Base-by-base conservation (phyloP, 495 filamentous ascomycete species). In the Poronia punctata region DNA sequence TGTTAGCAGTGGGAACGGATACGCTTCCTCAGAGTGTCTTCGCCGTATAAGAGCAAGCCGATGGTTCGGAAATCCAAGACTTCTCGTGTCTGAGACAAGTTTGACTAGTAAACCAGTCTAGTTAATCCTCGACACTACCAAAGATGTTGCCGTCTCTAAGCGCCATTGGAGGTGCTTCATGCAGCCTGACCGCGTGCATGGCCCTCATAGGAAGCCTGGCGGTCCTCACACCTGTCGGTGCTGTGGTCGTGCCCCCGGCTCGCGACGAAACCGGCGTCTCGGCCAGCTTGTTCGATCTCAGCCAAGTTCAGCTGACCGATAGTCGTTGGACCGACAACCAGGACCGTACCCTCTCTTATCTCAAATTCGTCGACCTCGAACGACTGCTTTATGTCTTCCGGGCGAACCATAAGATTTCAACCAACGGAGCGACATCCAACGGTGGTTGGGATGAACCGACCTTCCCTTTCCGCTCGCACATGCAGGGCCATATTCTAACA, bases 321-420 rank as follows among this genome's bases (percentile, higher is more conserved):
- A 54, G 59, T 28, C 54, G 60, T 10, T 63, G 53, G 50, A 44
- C 31, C 16, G 57, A 56, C 23, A 66, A 66, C 41, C 53, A 66
- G 39, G 43, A 54, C 21, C 58, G 62, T 24, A 61, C 62, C 12
- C 19, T 60, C 25, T 49, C 29, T 30, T 66, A 66, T 32, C 48
- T 66, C 32, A 58, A 60, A 28, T 57, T 24, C 32, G 43, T 66
- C 34, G 54, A 62, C 36, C 32, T 58, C 12, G 45, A 66, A 12
- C 52, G 62, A 1, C 42, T 66, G 6, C 59, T 66, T 22, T 66
- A 66, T 41, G 52, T 54, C 42, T 66, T 66, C 45, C 56, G 62
- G 1, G 25, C 44, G 7, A 66, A 53, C 44, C 62, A 66, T 40
- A 39, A 48, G 10, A 35, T 64, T 0, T 56, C 55, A 10, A 64